These are phyloP conservation scores for Starmerella powellii DNA, from an alignment of 805 yeast species.

Conservation along the genomic window DNA sequence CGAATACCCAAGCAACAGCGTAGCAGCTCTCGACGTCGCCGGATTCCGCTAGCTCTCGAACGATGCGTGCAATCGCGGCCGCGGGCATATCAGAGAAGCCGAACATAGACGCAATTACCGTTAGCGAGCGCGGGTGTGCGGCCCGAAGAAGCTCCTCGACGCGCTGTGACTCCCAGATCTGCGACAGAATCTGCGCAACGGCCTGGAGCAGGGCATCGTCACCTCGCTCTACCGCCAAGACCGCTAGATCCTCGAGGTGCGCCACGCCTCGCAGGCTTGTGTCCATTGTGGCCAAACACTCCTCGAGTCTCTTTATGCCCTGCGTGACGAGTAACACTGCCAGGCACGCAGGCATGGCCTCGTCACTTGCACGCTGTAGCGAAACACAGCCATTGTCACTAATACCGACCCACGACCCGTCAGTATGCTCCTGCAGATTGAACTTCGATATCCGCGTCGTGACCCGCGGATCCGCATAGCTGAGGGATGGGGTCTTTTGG, in stretches of 20 bases:
- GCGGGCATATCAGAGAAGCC: conserved; percentile 2
- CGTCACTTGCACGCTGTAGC: neutral
- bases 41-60: neutral
- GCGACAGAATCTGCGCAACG: conserved; percentile 6
- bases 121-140: conserved; percentile 10
- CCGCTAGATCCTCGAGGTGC: conserved; percentile 12
- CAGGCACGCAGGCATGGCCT: neutral
- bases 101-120: conserved; percentile 9
- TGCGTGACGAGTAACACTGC: conserved; percentile 2
- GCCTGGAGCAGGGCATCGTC: neutral
- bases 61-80: neutral
- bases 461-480: too few relatives aligned
- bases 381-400: too few relatives aligned
- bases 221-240: neutral
- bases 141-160: conserved; percentile 6
- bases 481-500: too few relatives aligned
- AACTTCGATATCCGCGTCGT: too few relatives aligned
- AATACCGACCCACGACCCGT: too few relatives aligned
- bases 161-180: conserved; percentile 10
- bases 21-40: conserved; percentile 1
- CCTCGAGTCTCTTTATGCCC: neutral
- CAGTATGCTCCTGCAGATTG: too few relatives aligned
- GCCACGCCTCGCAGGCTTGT: neutral
- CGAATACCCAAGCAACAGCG: conserved; percentile 16
- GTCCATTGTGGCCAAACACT: neutral